phyloP scores from a whole-genome alignment of 176 grass and related monocot genomes.

The Ensete ventricosum region DNA sequence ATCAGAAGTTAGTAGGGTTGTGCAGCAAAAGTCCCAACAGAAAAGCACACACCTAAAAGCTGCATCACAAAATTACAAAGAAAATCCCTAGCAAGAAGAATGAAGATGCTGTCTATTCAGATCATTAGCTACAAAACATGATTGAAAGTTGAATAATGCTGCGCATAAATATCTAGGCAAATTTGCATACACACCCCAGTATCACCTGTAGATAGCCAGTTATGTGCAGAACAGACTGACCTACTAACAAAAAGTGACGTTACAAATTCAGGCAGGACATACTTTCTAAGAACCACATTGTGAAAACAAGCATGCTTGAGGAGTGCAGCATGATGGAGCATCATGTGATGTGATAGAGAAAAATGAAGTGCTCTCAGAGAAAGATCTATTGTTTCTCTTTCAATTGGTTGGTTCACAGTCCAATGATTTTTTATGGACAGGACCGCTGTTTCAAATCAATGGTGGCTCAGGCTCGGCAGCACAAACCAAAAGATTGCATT shows the following conservation, averaged over 20 bases:
- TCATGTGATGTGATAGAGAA: too few species aligned
- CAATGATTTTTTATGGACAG: too few species aligned
- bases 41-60: background rate
- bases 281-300: background rate
- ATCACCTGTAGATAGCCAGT: background rate
- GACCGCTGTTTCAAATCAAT: too few species aligned
- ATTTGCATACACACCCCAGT: background rate
- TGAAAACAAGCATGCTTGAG: background rate
- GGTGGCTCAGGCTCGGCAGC: too few species aligned
- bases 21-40: too few species aligned
- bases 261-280: background rate
- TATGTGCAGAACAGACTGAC: background rate
- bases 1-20: background rate
- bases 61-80: constrained; percentile 14
- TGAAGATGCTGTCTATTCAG: background rate
- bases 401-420: too few species aligned
- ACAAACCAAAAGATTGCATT: too few species aligned
- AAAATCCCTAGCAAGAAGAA: background rate
- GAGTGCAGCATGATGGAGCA: too few species aligned
- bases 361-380: too few species aligned
- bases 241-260: background rate
- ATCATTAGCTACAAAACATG: background rate
- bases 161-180: background rate
- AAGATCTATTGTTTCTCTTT: too few species aligned
- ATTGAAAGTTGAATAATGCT: background rate